Conservation (phyloP, 2,329 filamentous ascomycete genomes). For the Ceratocystis harringtonii region DNA sequence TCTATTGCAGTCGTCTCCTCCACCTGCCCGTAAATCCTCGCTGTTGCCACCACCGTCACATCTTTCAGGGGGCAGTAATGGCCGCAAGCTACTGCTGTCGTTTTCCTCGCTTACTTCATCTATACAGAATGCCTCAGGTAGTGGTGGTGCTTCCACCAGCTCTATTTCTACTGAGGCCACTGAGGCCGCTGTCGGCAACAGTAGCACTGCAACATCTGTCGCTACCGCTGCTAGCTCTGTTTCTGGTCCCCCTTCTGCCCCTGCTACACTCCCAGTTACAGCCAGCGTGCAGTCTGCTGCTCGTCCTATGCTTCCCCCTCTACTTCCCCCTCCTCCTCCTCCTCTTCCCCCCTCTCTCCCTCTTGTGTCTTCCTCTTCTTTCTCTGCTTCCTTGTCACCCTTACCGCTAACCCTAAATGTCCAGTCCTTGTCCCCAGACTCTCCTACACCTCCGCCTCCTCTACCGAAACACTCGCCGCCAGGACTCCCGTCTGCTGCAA, state of each 20-base stretch:
- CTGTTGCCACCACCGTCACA: neutral
- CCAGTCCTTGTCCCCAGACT: neutral
- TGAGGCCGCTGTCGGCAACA: neutral
- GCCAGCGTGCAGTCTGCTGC: neutral
- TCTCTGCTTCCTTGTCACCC: neutral
- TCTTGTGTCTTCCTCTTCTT: neutral
- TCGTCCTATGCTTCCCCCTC: neutral
- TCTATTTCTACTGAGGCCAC: neutral
- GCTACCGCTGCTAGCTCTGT: neutral
- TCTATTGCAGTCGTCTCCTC: conserved; percentile 1
- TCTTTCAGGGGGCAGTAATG: neutral
- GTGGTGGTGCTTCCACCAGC: neutral
- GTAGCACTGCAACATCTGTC: neutral
- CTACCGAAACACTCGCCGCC: conserved; percentile 2
- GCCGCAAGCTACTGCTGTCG: neutral
- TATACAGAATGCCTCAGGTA: neutral
- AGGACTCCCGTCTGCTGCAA: neutral
- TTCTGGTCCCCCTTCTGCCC: neutral
- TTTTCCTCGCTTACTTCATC: neutral
- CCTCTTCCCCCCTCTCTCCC: neutral
- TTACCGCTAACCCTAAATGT: neutral
- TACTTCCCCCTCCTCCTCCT: neutral
- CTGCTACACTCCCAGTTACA: neutral
- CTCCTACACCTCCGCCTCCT: neutral
- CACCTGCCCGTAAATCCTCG: conserved; percentile 1